A percentile compares a stretch with the other conserved stretches of the same genome.
These are phyloP conservation scores for Hypoxylon sp. DNA, from an alignment of 2,329 filamentous ascomycete species.

Conservation along the genomic window DNA sequence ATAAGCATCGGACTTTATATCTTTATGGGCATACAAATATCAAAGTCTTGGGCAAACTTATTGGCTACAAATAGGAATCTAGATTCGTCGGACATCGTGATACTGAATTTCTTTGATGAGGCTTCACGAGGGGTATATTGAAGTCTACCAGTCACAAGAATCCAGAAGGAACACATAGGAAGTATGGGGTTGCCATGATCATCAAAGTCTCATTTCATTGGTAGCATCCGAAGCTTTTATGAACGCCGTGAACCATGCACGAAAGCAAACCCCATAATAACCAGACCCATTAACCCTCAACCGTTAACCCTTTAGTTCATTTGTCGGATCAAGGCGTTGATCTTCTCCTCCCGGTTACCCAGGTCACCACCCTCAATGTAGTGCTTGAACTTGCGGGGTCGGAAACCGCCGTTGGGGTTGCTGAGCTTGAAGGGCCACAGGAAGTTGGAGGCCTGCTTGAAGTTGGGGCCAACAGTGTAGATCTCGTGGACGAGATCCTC, in stretches of 20 bases:
- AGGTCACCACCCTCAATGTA: constrained; percentile 98
- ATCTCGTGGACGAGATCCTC: constrained; percentile 99
- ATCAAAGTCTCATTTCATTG: constrained; percentile 56
- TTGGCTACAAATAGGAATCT: background rate
- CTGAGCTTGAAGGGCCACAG: constrained; percentile 99
- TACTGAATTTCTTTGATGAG: background rate
- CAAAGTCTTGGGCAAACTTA: background rate
- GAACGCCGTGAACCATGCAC: constrained; percentile 56
- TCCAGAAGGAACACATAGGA: background rate
- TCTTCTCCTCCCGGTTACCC: constrained; percentile 98
- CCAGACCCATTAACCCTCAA: constrained; percentile 52
- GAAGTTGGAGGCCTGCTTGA: constrained; percentile 99
- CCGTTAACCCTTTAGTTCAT: constrained; percentile 83
- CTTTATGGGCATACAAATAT: background rate
- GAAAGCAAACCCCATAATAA: constrained; percentile 54
- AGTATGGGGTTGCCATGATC: constrained; percentile 50
- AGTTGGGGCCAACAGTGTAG: constrained; percentile 98
- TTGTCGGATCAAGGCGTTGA: constrained; percentile 95
- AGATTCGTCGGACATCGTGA: background rate
- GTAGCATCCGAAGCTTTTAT: constrained; percentile 53
- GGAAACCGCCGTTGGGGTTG: constrained; percentile 98
- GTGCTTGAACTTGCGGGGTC: constrained; percentile 97
- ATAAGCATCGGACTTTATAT: background rate
- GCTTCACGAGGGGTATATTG: background rate
- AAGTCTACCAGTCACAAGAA: background rate